Evolutionary conservation across 306 rosid species (phyloP).

Genomic region (Parietaria judaica): DNA sequence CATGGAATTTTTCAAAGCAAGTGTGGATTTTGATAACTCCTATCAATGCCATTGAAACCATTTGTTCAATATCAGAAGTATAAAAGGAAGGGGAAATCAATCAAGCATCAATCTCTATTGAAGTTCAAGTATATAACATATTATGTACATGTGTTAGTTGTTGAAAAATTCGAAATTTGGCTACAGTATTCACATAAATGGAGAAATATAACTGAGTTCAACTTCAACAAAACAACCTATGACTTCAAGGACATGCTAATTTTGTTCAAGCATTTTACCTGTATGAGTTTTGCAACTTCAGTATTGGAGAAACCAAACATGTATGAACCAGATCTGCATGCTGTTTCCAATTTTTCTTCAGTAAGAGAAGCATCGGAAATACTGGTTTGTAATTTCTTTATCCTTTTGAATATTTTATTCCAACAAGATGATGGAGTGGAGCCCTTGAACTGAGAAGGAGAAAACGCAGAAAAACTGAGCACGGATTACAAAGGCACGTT

Average conservation of each 20-base stretch:
- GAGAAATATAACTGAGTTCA: background rate
- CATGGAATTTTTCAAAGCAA: constrained; percentile 40
- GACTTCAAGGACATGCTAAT: background rate
- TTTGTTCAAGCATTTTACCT: constrained; percentile 32
- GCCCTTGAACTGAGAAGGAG: constrained; percentile 58
- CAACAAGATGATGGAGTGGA: constrained; percentile 86
- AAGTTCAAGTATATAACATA: background rate
- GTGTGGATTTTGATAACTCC: constrained; percentile 61
- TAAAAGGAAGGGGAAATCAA: background rate
- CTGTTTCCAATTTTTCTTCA: constrained; percentile 34
- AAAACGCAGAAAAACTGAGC: constrained; percentile 11
- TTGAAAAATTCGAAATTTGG: too few species aligned
- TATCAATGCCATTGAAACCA: constrained; percentile 29
- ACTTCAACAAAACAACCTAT: background rate
- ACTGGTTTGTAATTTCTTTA: constrained; percentile 41
- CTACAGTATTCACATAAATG: background rate
- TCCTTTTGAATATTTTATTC: constrained; percentile 68
- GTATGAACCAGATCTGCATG: constrained; percentile 64
- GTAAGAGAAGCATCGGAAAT: constrained; percentile 42
- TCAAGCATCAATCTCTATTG: background rate
- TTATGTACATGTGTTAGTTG: too few species aligned
- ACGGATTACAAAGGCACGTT: background rate
- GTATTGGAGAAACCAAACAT: constrained; percentile 94
- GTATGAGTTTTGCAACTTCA: constrained; percentile 66
- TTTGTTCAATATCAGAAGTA: constrained; percentile 13